Percentiles rank a stretch among this genome's conserved stretches.
phyloP scores from a whole-genome alignment of 129 eudicot genomes.

The carrot (Daucus carota) region DNA sequence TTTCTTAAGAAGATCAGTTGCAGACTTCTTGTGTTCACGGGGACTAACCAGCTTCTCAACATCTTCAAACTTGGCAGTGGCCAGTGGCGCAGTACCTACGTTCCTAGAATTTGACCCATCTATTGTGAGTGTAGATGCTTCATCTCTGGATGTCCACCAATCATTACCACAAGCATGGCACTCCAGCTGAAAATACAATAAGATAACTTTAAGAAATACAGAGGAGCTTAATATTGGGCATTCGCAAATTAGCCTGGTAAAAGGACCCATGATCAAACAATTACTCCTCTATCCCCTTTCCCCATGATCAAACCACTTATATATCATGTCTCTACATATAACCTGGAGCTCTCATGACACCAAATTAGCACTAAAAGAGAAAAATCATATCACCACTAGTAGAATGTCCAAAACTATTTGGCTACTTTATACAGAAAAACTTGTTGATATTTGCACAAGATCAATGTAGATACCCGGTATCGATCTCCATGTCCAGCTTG shows the following conservation, averaged over 20 bases:
- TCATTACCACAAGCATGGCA: conserved; percentile 68
- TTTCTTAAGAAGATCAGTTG: conserved; percentile 37
- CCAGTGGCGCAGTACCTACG: conserved; percentile 72
- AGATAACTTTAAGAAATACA: neutral
- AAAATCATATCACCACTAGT: neutral
- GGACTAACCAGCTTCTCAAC: conserved; percentile 74
- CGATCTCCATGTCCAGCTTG: conserved; percentile 83
- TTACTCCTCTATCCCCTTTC: neutral
- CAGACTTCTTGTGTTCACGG: conserved; percentile 36
- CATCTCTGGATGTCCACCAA: conserved; percentile 89
- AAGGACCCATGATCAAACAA: neutral
- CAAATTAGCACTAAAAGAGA: too few relatives aligned
- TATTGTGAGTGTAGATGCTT: conserved; percentile 63
- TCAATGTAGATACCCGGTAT: conserved; percentile 53
- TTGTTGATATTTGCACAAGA: neutral
- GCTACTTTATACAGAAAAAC: neutral
- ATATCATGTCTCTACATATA: too few relatives aligned
- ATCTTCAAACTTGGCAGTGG: conserved; percentile 85
- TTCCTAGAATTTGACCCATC: conserved; percentile 54
- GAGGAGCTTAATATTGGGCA: neutral
- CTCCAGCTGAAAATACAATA: conserved; percentile 52
- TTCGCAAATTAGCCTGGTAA: neutral
- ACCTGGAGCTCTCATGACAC: too few relatives aligned
- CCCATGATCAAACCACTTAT: too few relatives aligned
- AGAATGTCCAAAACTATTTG: neutral